phyloP scores from a whole-genome alignment of 1,284 basidiomycete species.

The Rhodofomes roseus region DNA sequence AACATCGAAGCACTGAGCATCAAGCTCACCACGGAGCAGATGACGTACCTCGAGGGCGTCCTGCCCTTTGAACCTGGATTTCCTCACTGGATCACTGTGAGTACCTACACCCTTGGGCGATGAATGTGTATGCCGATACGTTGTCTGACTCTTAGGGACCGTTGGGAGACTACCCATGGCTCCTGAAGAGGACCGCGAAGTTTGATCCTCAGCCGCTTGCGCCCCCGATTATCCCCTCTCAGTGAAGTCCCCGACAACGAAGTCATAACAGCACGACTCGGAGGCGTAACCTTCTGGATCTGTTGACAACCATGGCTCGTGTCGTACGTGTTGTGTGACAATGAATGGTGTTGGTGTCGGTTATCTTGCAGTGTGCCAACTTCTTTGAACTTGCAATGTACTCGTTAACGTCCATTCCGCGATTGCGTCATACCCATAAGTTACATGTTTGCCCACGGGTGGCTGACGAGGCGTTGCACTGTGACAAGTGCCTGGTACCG shows the following conservation, averaged over 20 bases:
- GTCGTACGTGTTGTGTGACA: too few relatives aligned
- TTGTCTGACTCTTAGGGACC: not conserved
- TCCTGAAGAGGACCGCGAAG: not conserved
- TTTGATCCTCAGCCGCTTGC: constrained; percentile 2
- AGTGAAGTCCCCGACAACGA: too few relatives aligned
- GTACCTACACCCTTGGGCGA: constrained; percentile 12
- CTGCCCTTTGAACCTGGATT: constrained; percentile 40
- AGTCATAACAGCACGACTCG: too few relatives aligned
- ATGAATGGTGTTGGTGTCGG: too few relatives aligned
- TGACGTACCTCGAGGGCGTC: constrained; percentile 37
- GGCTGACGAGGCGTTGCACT: constrained; percentile 79
- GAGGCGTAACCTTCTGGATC: too few relatives aligned
- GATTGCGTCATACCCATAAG: not conserved
- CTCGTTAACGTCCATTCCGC: not conserved
- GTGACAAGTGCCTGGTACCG: constrained; percentile 88
- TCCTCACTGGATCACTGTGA: constrained; percentile 34
- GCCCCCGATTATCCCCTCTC: constrained; percentile 3
- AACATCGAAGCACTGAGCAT: constrained; percentile 46
- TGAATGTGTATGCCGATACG: too few relatives aligned
- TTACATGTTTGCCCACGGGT: constrained; percentile 57
- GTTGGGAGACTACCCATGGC: not conserved
- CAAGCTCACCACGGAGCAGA: constrained; percentile 35
- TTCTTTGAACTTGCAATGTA: not conserved
- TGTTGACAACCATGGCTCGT: too few relatives aligned
- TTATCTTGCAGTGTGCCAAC: not conserved